Conservation (phyloP, 139 green algal species). For the Klebsormidium nitens region DNA sequence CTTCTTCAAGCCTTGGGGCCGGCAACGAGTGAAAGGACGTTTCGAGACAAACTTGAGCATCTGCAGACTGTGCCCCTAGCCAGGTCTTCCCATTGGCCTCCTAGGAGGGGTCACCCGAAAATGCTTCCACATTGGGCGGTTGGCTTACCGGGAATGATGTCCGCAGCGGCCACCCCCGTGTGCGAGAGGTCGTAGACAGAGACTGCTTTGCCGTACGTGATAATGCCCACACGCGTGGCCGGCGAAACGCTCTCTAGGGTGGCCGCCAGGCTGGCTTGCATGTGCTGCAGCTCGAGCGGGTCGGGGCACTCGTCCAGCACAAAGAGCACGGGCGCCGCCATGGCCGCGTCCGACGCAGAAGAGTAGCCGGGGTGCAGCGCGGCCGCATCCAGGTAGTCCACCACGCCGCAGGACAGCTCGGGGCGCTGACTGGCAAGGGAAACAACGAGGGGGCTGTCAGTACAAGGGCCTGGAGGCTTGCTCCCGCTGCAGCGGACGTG, state of each 20-base stretch:
- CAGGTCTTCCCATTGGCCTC: too few species aligned
- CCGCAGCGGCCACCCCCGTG: constrained; percentile 26
- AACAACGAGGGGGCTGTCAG: too few species aligned
- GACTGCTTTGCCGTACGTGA: constrained; percentile 37
- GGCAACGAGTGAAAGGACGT: too few species aligned
- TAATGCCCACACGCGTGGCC: constrained; percentile 31
- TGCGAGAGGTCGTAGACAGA: constrained; percentile 39
- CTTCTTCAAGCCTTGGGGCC: too few species aligned
- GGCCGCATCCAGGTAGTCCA: constrained; percentile 32
- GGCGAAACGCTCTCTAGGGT: constrained; percentile 18
- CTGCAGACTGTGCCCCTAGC: too few species aligned
- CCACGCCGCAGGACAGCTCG: constrained; percentile 21
- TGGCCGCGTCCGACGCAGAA: constrained; percentile 17
- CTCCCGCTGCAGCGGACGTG: constrained; percentile 19
- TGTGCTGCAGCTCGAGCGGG: background rate
- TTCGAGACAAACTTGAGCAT: too few species aligned
- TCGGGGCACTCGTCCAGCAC: constrained; percentile 31
- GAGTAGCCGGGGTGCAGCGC: constrained; percentile 12
- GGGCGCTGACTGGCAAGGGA: constrained; percentile 23
- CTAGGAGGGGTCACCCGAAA: too few species aligned
- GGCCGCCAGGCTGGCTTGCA: constrained; percentile 16
- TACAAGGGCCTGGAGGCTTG: too few species aligned
- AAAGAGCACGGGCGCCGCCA: constrained; percentile 17
- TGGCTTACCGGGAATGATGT: constrained; percentile 29
- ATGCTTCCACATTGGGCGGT: too few species aligned